Conservation (phyloP, 352 stramenopile genomes). For the Pythium phragmiticola region DNA sequence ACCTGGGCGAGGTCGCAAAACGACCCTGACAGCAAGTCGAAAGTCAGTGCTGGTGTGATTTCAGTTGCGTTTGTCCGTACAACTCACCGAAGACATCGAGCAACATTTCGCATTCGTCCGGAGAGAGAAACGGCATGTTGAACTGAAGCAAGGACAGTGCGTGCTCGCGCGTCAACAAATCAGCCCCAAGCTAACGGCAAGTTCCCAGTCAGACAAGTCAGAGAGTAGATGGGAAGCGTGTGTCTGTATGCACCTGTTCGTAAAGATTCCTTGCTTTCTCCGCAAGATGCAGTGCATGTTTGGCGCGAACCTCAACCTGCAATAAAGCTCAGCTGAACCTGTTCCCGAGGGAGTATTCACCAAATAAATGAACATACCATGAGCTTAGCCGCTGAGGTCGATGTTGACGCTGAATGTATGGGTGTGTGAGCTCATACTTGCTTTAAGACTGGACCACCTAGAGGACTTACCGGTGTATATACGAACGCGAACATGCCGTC, state of each 20-base stretch:
- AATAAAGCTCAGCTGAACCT: neutral
- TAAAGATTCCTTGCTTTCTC: constrained; percentile 44
- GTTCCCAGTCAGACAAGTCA: neutral
- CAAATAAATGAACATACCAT: constrained; percentile 38
- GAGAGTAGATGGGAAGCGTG: neutral
- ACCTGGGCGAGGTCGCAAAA: constrained; percentile 50
- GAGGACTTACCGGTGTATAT: constrained; percentile 41
- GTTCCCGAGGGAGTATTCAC: neutral
- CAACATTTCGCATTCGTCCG: constrained; percentile 75
- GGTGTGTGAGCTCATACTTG: neutral
- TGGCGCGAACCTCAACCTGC: constrained; percentile 56
- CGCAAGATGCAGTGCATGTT: constrained; percentile 46
- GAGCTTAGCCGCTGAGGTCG: constrained; percentile 38
- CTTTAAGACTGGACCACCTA: neutral
- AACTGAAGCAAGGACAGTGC: constrained; percentile 39
- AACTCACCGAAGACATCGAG: constrained; percentile 68
- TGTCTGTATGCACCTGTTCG: constrained; percentile 30
- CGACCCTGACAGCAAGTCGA: constrained; percentile 32
- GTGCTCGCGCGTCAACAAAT: constrained; percentile 48
- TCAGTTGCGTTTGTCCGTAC: neutral
- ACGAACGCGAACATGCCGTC: constrained; percentile 36
- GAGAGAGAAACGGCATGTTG: constrained; percentile 61
- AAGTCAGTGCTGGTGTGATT: neutral
- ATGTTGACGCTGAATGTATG: constrained; percentile 19
- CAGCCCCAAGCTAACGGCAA: constrained; percentile 37